phyloP scores from a whole-genome alignment of 129 eudicot genomes.

The Arctium lappa region DNA sequence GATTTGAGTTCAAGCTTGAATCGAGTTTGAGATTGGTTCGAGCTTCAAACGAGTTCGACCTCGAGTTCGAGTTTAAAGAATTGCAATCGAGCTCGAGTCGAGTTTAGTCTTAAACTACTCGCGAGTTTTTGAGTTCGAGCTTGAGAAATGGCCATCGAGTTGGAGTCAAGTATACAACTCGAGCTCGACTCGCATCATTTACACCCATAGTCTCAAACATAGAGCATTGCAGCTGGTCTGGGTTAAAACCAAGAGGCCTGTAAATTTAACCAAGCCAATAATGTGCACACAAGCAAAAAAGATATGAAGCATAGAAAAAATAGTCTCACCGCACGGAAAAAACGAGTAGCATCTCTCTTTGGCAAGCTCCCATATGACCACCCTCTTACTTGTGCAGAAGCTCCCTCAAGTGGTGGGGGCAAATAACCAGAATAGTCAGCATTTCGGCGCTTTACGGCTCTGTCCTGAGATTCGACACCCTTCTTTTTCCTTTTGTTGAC shows the following conservation, averaged over 20 bases:
- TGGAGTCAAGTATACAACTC: no score
- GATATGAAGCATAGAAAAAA: not conserved
- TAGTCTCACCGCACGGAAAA: conserved; percentile 74
- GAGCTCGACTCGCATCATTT: no score
- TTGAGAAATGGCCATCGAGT: no score
- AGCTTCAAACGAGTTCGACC: no score
- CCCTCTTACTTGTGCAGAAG: conserved; percentile 90
- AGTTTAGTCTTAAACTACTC: no score
- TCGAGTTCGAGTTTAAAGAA: no score
- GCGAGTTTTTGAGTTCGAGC: no score
- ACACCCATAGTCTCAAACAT: not conserved
- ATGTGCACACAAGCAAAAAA: not conserved
- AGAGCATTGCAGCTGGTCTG: not conserved
- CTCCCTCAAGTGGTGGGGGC: conserved; percentile 80
- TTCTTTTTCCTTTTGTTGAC: conserved; percentile 81
- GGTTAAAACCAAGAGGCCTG: not conserved
- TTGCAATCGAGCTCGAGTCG: no score
- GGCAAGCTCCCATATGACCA: conserved; percentile 94
- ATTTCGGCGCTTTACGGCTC: conserved; percentile 67
- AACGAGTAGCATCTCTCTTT: conserved; percentile 98
- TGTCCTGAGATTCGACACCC: conserved; percentile 56
- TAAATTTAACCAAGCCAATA: not conserved
- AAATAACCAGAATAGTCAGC: conserved; percentile 55
- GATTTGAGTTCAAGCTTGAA: no score
- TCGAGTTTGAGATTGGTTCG: no score